Evolutionary conservation across 352 stramenopile species (phyloP).

Genomic region (Phytophthora kernoviae): DNA sequence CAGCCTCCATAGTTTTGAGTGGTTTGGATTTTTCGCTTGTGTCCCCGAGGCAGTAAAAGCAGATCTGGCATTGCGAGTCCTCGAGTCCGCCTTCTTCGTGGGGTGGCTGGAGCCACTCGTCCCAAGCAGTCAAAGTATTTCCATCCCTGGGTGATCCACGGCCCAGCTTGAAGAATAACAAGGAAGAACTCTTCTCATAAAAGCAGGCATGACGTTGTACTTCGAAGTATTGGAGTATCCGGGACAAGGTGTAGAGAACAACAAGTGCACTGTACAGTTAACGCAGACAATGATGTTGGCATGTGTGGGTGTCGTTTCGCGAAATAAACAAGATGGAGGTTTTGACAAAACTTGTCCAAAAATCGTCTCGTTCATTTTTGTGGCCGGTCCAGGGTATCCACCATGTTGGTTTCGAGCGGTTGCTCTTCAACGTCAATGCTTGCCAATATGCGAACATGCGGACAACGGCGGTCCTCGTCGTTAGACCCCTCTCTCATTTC

Average conservation of each 20-base stretch:
- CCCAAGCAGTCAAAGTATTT: slow-evolving; percentile 9
- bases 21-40: slow-evolving; percentile 7
- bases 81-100: neutral
- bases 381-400: neutral
- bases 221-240: too few relatives aligned
- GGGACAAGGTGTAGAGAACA: too few relatives aligned
- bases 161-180: slow-evolving; percentile 10
- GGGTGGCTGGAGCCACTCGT: neutral
- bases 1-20: slow-evolving; percentile 23
- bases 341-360: neutral
- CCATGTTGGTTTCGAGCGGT: neutral
- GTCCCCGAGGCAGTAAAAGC: slow-evolving; percentile 25
- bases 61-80: slow-evolving; percentile 15
- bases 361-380: too few relatives aligned
- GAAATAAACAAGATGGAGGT: slow-evolving; percentile 12
- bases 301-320: slow-evolving; percentile 24
- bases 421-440: too few relatives aligned
- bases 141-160: slow-evolving; percentile 9
- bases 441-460: slow-evolving; percentile 21
- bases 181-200: neutral
- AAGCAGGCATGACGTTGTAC: too few relatives aligned
- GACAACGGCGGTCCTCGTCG: slow-evolving; percentile 19
- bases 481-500: slow-evolving; percentile 18
- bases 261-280: slow-evolving; percentile 3
- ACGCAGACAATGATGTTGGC: too few relatives aligned